Evolutionary conservation across 345 rosid species (phyloP), one percentile per base, ranked within the genome.

Genomic region (Noccaea caerulescens): DNA sequence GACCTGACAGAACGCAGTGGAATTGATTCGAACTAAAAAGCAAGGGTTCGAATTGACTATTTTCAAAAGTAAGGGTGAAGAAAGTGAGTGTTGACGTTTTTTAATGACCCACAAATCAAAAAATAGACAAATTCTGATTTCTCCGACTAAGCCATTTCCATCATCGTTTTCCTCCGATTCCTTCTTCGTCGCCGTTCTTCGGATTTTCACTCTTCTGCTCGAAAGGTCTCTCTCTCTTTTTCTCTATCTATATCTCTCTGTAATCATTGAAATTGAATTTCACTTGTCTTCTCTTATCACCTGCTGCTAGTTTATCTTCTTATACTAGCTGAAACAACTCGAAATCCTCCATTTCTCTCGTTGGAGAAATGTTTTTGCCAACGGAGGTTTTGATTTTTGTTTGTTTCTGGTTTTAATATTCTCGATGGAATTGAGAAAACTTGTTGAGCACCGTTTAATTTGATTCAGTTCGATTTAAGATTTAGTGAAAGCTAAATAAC

Each of bases 161-260:
- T 74, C 61, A 43, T 43, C 78, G 50, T 23, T 33, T 39, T 66
- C 53, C 46, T 74, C 63, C 63, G 77, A 66, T 68, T n/a, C 41
- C 30, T 68, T 73, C 11, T 34, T 67, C 68, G 49, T 66, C 78
- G 69, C 73, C 78, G 50, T 75, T 75, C 79, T 75, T 68, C 70
- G 14, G 70, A 69, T 69, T 75, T 39, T 75, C 79, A 62, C 54
- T 75, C 70, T 47, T 69, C 71, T 69, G 75, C 79, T 75, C 75
- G 51, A 55, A 27, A 75, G 75, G 79, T 75, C 44, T 75, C 73
- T 13, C 20, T 45, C 42, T 33, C 68, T 38, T 4, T 10, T 3
- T 25, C 1, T 75, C 44, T 74, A 69, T 13, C 18, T 44, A 33
- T 32, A 4, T 10, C 12, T 37, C 27, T 66, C 53, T 33, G 0